Evolutionary conservation across 495 filamentous ascomycete genomes (phyloP).

Genomic region (Cladorrhinum samala): DNA sequence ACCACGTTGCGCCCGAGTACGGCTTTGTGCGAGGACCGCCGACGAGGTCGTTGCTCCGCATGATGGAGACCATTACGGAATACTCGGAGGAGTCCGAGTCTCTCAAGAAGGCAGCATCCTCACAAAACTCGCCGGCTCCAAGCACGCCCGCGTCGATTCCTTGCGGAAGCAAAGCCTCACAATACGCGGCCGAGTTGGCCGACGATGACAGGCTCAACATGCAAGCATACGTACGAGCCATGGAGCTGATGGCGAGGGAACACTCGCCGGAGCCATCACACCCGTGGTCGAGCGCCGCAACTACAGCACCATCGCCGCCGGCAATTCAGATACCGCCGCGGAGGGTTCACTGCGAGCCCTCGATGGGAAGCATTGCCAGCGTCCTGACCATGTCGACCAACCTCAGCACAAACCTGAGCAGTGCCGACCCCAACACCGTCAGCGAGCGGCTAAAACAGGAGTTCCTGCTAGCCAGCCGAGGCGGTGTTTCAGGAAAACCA

Average conservation of each 20-base stretch:
- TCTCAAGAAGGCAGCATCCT: too few species aligned
- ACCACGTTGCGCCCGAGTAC: neutral
- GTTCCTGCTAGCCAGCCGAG: neutral
- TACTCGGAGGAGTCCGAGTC: slow-evolving; percentile 6
- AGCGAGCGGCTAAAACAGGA: neutral
- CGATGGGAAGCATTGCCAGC: neutral
- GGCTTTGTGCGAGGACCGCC: neutral
- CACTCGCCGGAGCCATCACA: neutral
- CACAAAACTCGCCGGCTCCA: neutral
- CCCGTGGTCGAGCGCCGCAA: too few species aligned
- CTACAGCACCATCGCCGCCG: neutral
- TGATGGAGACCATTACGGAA: slow-evolving; percentile 15
- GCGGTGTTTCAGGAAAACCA: neutral
- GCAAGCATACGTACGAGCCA: neutral
- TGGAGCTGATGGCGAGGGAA: slow-evolving; percentile 1
- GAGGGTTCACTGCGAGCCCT: neutral
- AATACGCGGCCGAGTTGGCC: neutral
- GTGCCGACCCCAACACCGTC: neutral
- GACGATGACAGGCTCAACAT: slow-evolving; percentile 1
- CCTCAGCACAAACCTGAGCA: neutral
- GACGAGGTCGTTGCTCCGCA: neutral
- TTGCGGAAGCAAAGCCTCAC: neutral
- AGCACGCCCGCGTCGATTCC: neutral
- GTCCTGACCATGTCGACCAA: neutral
- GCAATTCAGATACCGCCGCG: neutral